Evolutionary conservation across 2,329 filamentous ascomycete genomes (phyloP), one percentile per base, ranked within the genome.

Genomic region (Fusarium veterinarium): DNA sequence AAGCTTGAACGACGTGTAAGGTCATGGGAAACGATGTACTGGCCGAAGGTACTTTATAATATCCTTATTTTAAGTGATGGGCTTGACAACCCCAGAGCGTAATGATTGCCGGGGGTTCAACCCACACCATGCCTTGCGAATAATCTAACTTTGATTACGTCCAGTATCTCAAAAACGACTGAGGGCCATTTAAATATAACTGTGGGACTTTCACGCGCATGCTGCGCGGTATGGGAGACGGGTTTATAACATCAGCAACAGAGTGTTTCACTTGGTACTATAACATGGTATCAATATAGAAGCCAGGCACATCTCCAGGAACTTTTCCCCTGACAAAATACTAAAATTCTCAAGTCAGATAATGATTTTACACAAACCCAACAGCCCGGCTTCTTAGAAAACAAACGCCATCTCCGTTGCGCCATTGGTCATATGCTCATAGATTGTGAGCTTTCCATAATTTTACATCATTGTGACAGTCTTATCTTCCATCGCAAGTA

Each of bases 211-310:
- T 30, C 53, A 45, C 28, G 33, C 44, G 45, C 25, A 37, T 45
- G 17, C 20, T 31, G 31, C 14, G 33, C n/a, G 55, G 20, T 11
- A 67, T 13, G 30, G 44, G n/a, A 51, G 33, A 58, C 33, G 38
- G 64, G 59, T 52, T 31, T 45, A 25, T 35, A 56, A n/a, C 55
- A 55, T 60, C 60, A 67, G 58, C 65, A 45, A 66, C 51, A 53
- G 48, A 71, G 48, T 64, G 57, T 70, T 71, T 60, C 65, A 71
- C 74, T 42, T 28, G 12, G 28, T 56, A 31, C 33, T 52, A 52
- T 37, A 64, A 60, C 25, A 67, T 76, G 73, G 76, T 79, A 79
- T 79, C 64, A 61, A 60, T 72, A 71, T 61, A 57, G 67, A 70
- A 49, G 66, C 60, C 60, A 69, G 58, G 66, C 17, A 13, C 48